Conservation (phyloP, 2,329 filamentous ascomycete species). For the Curvularia sp. region DNA sequence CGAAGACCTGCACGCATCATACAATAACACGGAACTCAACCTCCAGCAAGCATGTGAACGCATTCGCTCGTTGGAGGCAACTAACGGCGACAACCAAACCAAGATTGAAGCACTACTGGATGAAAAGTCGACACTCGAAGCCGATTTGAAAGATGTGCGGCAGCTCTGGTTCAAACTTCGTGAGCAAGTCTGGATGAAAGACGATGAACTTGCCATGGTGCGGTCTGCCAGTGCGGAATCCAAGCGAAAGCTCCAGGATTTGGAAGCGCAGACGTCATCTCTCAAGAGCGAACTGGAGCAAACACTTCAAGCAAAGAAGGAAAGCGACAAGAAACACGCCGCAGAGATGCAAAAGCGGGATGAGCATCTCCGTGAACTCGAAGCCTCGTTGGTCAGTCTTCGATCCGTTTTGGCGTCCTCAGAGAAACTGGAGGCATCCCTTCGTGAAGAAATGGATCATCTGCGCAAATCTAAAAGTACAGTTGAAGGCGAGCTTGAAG, state of each 20-base stretch:
- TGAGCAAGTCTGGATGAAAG: constrained; percentile 29
- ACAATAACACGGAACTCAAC: constrained; percentile 26
- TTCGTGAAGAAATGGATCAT: constrained; percentile 25
- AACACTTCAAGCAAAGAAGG: constrained; percentile 22
- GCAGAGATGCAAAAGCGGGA: constrained; percentile 24
- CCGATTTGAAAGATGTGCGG: constrained; percentile 28
- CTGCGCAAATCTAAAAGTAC: constrained; percentile 21
- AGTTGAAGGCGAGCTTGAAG: constrained; percentile 19
- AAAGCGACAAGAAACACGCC: constrained; percentile 21
- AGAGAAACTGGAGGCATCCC: constrained; percentile 21
- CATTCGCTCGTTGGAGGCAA: constrained; percentile 28
- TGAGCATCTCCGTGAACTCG: constrained; percentile 34
- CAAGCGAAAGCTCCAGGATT: constrained; percentile 29
- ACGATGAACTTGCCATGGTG: constrained; percentile 33
- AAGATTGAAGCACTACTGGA: constrained; percentile 30
- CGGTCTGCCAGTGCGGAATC: constrained; percentile 30
- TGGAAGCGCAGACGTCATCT: constrained; percentile 26
- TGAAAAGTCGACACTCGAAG: constrained; percentile 30
- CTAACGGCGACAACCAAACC: constrained; percentile 24
- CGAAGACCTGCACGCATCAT: constrained; percentile 25
- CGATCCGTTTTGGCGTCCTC: constrained; percentile 25
- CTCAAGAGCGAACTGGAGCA: constrained; percentile 32
- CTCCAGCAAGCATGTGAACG: constrained; percentile 32
- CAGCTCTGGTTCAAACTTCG: constrained; percentile 29
- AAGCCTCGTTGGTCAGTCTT: constrained; percentile 29